Evolutionary conservation across 139 green algal genomes (phyloP).

Genomic region (Desmodesmus armatus): DNA sequence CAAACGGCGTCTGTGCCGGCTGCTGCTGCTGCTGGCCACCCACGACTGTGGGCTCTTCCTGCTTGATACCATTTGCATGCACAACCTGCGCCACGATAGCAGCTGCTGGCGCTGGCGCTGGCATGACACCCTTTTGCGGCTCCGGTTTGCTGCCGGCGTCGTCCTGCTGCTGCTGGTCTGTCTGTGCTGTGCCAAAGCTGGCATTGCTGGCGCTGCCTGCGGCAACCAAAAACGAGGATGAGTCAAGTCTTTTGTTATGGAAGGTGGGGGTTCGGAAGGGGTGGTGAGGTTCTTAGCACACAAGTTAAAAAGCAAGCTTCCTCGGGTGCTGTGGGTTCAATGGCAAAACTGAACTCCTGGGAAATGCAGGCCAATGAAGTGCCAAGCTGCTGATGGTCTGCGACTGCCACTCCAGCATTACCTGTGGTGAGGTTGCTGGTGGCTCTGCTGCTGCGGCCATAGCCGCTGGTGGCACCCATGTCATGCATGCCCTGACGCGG

Average conservation of each 20-base stretch:
- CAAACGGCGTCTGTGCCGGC: constrained; percentile 10
- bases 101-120: constrained; percentile 2
- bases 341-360: no score
- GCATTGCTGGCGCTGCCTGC: constrained; percentile 23
- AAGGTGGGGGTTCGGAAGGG: no score
- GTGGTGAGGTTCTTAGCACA: no score
- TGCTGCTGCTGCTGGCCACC: constrained; percentile 44
- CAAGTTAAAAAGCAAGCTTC: no score
- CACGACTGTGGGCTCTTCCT: constrained; percentile 32
- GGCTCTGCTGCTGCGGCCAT: constrained; percentile 18
- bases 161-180: constrained; percentile 12
- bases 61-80: not conserved
- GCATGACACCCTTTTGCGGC: no score
- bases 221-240: no score
- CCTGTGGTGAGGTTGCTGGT: constrained; percentile 21
- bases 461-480: constrained; percentile 33
- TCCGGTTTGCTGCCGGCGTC: constrained; percentile 14
- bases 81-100: not conserved
- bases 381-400: no score
- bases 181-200: not conserved
- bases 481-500: constrained; percentile 23
- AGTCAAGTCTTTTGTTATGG: no score
- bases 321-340: no score
- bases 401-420: no score
- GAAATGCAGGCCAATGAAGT: no score